Evolutionary conservation across 768 basidiomycete genomes (phyloP), one percentile per base, ranked within the genome.

Genomic region (Termitomyces sp.): DNA sequence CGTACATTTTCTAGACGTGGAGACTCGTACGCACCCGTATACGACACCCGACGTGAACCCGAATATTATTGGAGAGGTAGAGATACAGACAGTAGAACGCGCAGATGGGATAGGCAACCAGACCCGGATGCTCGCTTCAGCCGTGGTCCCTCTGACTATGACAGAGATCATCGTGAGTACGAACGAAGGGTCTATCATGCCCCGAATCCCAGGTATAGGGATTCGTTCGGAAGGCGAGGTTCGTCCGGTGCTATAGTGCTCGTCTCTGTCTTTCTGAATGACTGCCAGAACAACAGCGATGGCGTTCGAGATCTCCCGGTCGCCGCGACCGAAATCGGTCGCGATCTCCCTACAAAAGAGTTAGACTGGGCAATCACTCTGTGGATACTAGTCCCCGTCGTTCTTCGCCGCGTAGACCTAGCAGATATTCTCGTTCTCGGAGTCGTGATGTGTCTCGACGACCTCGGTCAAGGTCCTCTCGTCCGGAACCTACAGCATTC

Each of bases 21-120:
- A 43, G 72, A 75, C 56, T 70, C 74, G 3, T 76, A 74, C 59
- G 65, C 70, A 14, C 61, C 67, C 16, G 48, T 56, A 18, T 68
- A 66, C 51, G 70, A 71, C 32, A 52, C 60, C 24, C 64, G 70
- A 52, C 63, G 72, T 43, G 68, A 68, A 20, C 33, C 35, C 22
- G 61, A 64, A 16, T 52, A 62, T 45, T 61, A 62, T 52, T 0
- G 52, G 26, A 52, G 52, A 41, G 52, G 40, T 40, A 28, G 52
- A 30, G 52, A 52, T 30, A 28, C 40, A n/a, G 38, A 41, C 7
- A 30, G 3, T 8, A 52, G 52, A 30, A 2, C 26, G 14, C 67
- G 61, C 43, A 60, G 40, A n/a, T 58, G 67, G 57, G 62, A 63
- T 33, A 53, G 64, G 54, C 51, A 24, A 43, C 52, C 64, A 36